Conservation (phyloP, 2,329 filamentous ascomycete genomes). For the Sarocladium strictum region DNA sequence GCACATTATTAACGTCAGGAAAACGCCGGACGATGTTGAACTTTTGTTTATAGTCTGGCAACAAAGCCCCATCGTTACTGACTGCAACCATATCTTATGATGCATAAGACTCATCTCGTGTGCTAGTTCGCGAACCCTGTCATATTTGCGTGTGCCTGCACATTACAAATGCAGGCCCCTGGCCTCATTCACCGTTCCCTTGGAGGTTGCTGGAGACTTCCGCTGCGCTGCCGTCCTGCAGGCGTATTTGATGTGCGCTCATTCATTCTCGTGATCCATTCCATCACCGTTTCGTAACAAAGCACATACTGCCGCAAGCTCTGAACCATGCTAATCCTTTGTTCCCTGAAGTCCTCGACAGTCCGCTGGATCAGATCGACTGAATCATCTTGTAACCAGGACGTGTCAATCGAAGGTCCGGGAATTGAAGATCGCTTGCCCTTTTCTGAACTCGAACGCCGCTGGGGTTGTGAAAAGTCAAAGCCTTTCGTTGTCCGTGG, state of each 20-base stretch:
- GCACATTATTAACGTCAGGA: no score
- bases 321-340: constrained; percentile 95
- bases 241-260: constrained; percentile 18
- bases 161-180: no score
- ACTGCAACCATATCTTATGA: no score
- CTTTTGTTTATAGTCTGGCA: no score
- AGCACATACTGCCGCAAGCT: constrained; percentile 89
- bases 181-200: neutral
- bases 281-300: constrained; percentile 90
- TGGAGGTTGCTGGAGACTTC: constrained; percentile 22
- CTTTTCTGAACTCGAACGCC: constrained; percentile 14
- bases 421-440: constrained; percentile 3
- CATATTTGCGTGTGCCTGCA: no score
- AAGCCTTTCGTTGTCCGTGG: constrained; percentile 20
- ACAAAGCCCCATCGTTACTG: no score
- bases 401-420: constrained; percentile 34
- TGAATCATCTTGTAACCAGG: constrained; percentile 64
- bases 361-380: constrained; percentile 79
- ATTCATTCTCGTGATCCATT: constrained; percentile 64
- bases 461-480: constrained; percentile 16
- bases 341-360: constrained; percentile 83
- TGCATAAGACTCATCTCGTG: no score
- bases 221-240: constrained; percentile 21
- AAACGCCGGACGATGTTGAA: no score
- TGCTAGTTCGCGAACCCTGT: no score